phyloP scores from a whole-genome alignment of 345 rosid genomes.

The Hibiscus tridactylites region DNA sequence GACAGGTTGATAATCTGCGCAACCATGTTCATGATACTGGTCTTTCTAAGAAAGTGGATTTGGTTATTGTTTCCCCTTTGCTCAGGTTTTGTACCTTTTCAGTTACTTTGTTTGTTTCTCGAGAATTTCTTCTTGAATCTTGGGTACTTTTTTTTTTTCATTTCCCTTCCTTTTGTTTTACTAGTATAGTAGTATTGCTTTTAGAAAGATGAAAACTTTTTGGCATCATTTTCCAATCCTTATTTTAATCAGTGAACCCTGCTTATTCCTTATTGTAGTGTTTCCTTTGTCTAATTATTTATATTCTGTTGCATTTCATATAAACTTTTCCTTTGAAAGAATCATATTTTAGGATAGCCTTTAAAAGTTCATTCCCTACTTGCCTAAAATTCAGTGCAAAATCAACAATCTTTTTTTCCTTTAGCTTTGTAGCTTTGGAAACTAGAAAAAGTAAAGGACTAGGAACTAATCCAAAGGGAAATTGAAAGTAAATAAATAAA shows the following conservation, averaged over 20 bases:
- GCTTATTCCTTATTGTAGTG: not conserved
- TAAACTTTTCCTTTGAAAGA: not conserved
- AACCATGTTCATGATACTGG: slow-evolving; percentile 56
- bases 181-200: not conserved
- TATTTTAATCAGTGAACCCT: too few relatives aligned
- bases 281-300: not conserved
- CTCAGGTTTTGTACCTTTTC: slow-evolving; percentile 35
- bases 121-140: not conserved
- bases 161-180: not conserved
- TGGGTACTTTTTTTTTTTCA: not conserved
- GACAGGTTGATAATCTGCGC: slow-evolving; percentile 56
- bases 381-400: not conserved
- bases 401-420: not conserved
- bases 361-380: not conserved
- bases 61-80: slow-evolving; percentile 64
- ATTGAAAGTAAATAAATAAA: not conserved
- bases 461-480: not conserved
- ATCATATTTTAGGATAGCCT: not conserved
- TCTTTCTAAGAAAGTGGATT: slow-evolving; percentile 39
- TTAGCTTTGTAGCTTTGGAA: not conserved
- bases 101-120: not conserved
- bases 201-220: not conserved
- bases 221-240: not conserved
- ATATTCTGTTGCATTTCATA: not conserved
- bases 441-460: not conserved